These are phyloP conservation scores for Myrica gale DNA, from an alignment of 306 rosid genomes.

Conservation along the genomic window DNA sequence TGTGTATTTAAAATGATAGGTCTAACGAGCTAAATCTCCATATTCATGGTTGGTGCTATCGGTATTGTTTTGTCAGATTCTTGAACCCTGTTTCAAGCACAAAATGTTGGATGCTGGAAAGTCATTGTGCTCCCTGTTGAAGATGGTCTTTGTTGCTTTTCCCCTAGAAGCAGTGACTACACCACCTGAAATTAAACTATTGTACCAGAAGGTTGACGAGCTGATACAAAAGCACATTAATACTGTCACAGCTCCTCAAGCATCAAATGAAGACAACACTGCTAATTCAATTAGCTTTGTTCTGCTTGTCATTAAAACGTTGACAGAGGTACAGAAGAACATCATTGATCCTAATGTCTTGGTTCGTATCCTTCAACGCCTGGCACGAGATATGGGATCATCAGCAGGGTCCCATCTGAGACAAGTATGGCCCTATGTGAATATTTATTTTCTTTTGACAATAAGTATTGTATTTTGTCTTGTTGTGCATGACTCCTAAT, in stretches of 20 bases:
- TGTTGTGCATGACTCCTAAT: background rate
- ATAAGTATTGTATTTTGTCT: background rate
- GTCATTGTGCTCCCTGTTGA: constrained; percentile 89
- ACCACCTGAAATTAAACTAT: constrained; percentile 69
- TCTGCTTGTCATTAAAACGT: constrained; percentile 83
- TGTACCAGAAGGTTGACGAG: constrained; percentile 91
- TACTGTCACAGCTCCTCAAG: constrained; percentile 66
- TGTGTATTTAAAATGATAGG: constrained; percentile 15
- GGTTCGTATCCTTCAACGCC: constrained; percentile 91
- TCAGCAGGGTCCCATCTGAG: constrained; percentile 73
- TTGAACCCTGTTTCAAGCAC: constrained; percentile 96
- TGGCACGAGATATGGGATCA: constrained; percentile 93
- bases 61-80: constrained; percentile 58
- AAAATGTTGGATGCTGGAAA: constrained; percentile 91
- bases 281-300: constrained; percentile 76
- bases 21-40: constrained; percentile 8
- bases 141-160: constrained; percentile 93
- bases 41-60: constrained; percentile 10
- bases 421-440: constrained; percentile 62
- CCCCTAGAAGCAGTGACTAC: constrained; percentile 80
- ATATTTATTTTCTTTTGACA: background rate
- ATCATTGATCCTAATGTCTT: constrained; percentile 69
- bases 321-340: constrained; percentile 91
- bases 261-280: constrained; percentile 76
- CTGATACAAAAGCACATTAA: constrained; percentile 82